Conservation (phyloP, 164 flowering plant genomes). For the Aristolochia californica region DNA sequence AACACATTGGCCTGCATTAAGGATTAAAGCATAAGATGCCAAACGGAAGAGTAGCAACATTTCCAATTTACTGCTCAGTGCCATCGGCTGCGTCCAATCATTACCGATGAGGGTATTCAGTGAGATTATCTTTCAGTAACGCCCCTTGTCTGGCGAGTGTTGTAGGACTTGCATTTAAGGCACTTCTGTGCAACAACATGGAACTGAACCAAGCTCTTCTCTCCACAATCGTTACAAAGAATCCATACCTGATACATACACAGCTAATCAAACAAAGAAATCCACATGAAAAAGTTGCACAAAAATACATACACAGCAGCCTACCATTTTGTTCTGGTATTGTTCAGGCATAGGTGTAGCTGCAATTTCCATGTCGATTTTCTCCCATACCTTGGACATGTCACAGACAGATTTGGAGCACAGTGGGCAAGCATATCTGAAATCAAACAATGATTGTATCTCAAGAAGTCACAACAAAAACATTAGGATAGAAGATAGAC, state of each 20-base stretch:
- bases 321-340: slow-evolving; percentile 59
- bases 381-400: slow-evolving; percentile 95
- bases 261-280: neutral
- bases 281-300: neutral
- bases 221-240: slow-evolving; percentile 80
- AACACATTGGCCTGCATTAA: too few relatives aligned
- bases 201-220: slow-evolving; percentile 44
- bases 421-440: slow-evolving; percentile 88
- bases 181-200: slow-evolving; percentile 83
- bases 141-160: slow-evolving; percentile 63
- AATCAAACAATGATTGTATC: neutral
- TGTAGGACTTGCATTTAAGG: slow-evolving; percentile 73
- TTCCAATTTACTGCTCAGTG: too few relatives aligned
- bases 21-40: too few relatives aligned
- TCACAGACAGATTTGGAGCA: slow-evolving; percentile 95
- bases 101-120: too few relatives aligned
- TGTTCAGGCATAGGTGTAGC: slow-evolving; percentile 82
- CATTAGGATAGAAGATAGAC: too few relatives aligned
- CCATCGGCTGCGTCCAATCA: too few relatives aligned
- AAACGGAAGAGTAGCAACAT: too few relatives aligned
- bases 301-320: neutral
- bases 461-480: neutral
- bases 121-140: neutral
- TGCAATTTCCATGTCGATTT: slow-evolving; percentile 75
- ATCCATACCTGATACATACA: slow-evolving; percentile 46